Evolutionary conservation across 768 basidiomycete species (phyloP).

Genomic region (Boletus sp.): DNA sequence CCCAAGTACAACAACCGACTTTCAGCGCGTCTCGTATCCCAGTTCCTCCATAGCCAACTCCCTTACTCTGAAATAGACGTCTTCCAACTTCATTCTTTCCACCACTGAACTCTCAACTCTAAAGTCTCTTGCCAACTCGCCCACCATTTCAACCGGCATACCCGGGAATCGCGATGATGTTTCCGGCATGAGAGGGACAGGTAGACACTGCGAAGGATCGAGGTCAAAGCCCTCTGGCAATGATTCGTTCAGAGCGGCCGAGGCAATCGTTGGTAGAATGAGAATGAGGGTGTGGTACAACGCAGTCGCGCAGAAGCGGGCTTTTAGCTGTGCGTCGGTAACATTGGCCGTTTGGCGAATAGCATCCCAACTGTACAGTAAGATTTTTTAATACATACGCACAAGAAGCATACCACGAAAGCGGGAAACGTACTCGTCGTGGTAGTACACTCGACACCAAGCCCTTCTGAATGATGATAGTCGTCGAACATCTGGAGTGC

Average conservation of each 20-base stretch:
- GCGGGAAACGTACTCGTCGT: slow-evolving; percentile 71
- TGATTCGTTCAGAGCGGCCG: slow-evolving; percentile 29
- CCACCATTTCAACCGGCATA: slow-evolving; percentile 62
- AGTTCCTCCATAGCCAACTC: slow-evolving; percentile 59
- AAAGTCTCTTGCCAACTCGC: slow-evolving; percentile 59
- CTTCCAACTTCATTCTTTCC: slow-evolving; percentile 52
- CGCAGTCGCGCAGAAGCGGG: slow-evolving; percentile 71
- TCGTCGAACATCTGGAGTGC: slow-evolving; percentile 67
- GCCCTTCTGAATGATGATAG: slow-evolving; percentile 68
- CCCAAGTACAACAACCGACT: neutral
- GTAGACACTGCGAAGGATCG: slow-evolving; percentile 55
- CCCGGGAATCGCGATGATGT: slow-evolving; percentile 74
- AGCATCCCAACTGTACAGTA: slow-evolving; percentile 61
- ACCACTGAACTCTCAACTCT: slow-evolving; percentile 58
- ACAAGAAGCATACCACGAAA: neutral
- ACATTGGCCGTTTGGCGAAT: slow-evolving; percentile 74
- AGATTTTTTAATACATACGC: neutral
- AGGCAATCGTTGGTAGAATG: slow-evolving; percentile 37
- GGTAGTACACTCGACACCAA: slow-evolving; percentile 86
- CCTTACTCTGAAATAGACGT: slow-evolving; percentile 59
- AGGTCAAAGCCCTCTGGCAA: slow-evolving; percentile 51
- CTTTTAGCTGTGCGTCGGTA: slow-evolving; percentile 73
- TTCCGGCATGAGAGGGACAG: slow-evolving; percentile 57
- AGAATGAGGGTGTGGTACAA: slow-evolving; percentile 64
- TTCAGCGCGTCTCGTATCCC: slow-evolving; percentile 34